Base-by-base conservation (phyloP, 305 asterid genomes). In the Salvia sclarea region DNA sequence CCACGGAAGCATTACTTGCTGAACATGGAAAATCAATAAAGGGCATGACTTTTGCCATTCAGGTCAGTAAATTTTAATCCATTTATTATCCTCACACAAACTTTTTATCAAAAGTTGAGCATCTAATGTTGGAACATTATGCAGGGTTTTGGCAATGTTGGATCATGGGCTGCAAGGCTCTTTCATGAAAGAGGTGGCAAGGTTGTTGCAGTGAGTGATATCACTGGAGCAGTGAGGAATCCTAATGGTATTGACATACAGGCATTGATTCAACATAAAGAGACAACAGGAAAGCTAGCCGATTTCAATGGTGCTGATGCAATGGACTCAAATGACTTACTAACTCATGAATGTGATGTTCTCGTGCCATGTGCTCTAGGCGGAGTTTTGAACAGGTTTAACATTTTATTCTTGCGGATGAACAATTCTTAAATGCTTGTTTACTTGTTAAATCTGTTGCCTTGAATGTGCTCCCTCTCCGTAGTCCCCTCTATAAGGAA, bases 101-200 rank as follows among this genome's bases (percentile, higher is more conserved):
- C 30, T 5, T 53, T 61, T 73, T 41, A 24, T 31, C 55, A 59
- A 43, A 37, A 52, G 48, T 49, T 60, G 38, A 66, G 61, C 18
- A 41, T 60, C 53, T 8, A 24, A 25, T 61, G n/a, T 22, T 37
- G 40, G 31, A 66, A 25, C 22, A 9, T 48, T n/a, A 47, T 33
- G 14, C 56, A 94, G 96, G 97, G 98, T 22, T 94, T 94, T 47
- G 97, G 97, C 60, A 94, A 91, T 74, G 98, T 94, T 16, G 98
- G 97, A 60, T 83, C 97, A 0, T 94, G 98, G 97, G 96, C 93
- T 5, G 92, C 96, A 43, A 79, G 33, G 78, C 85, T 93, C 30
- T 71, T 93, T 64, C 97, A 93, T 17, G 96, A 91, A 82, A 82
- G 55, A 62, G 98, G 96, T n/a, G 98, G 98, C 8, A 91, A 88